Evolutionary conservation across 2,329 filamentous ascomycete genomes (phyloP).

Genomic region (Fusarium nisikadoi): DNA sequence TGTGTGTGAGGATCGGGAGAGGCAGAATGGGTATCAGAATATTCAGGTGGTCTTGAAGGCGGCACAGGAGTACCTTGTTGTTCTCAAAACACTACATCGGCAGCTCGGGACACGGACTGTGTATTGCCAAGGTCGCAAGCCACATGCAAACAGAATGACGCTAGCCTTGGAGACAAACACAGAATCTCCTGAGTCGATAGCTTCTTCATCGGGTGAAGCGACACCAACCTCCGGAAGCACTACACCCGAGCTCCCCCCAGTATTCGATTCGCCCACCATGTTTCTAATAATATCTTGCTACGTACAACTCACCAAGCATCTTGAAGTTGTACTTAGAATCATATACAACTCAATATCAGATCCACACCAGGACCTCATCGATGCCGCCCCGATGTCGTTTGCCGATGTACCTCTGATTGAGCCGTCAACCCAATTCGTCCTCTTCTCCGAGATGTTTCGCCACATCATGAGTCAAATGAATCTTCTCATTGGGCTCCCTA

Average conservation of each 20-base stretch:
- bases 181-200: background rate
- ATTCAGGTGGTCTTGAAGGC: constrained; percentile 34
- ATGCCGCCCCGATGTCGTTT: constrained; percentile 37
- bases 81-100: constrained; percentile 42
- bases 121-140: background rate
- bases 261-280: constrained; percentile 42
- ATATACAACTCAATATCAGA: constrained; percentile 30
- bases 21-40: constrained; percentile 36
- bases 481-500: constrained; percentile 43
- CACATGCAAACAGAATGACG: constrained; percentile 13
- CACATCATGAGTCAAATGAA: constrained; percentile 44
- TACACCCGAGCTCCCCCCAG: constrained; percentile 12
- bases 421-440: constrained; percentile 41
- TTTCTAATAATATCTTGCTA: constrained; percentile 47
- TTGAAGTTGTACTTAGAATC: constrained; percentile 40
- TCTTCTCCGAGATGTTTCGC: constrained; percentile 44
- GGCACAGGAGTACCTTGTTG: constrained; percentile 42
- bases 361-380: constrained; percentile 19
- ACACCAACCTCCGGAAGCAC: constrained; percentile 2
- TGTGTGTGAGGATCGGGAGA: constrained; percentile 18
- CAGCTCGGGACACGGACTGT: constrained; percentile 30
- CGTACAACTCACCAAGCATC: constrained; percentile 41
- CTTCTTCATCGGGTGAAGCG: background rate
- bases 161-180: constrained; percentile 12
- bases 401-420: constrained; percentile 42